Conservation (phyloP, 768 basidiomycete species). For the Strobilomyces echinocephalus region DNA sequence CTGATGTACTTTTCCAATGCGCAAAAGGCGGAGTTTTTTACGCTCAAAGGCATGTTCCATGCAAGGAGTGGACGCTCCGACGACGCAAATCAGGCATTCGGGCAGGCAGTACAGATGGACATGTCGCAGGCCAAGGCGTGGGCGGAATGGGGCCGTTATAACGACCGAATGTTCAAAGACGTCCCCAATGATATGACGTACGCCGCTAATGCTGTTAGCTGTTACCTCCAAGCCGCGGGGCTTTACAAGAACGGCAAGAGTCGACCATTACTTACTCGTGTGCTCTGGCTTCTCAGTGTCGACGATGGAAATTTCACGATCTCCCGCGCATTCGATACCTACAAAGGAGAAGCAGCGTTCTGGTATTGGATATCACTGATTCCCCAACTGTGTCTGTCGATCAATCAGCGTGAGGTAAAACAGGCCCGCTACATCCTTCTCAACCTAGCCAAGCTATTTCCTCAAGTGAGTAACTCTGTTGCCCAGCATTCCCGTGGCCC, state of each 20-base stretch:
- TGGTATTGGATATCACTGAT: slow-evolving; percentile 99
- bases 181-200: slow-evolving; percentile 63
- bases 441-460: slow-evolving; percentile 85
- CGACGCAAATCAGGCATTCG: slow-evolving; percentile 88
- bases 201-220: slow-evolving; percentile 91
- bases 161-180: slow-evolving; percentile 91
- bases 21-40: slow-evolving; percentile 98
- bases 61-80: slow-evolving; percentile 80
- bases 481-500: slow-evolving; percentile 1
- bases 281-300: slow-evolving; percentile 93
- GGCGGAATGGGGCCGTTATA: slow-evolving; percentile 97
- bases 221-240: slow-evolving; percentile 96
- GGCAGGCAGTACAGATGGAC: slow-evolving; percentile 94
- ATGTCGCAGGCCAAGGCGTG: slow-evolving; percentile 93
- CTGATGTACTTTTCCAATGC: slow-evolving; percentile 91
- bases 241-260: slow-evolving; percentile 92
- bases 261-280: slow-evolving; percentile 82
- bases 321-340: slow-evolving; percentile 83
- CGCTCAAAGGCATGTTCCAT: slow-evolving; percentile 98
- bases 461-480: slow-evolving; percentile 60
- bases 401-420: slow-evolving; percentile 88
- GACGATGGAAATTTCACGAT: slow-evolving; percentile 74
- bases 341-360: slow-evolving; percentile 92
- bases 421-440: slow-evolving; percentile 87
- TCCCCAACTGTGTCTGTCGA: slow-evolving; percentile 85